Evolutionary conservation across 805 yeast genomes (phyloP).

Genomic region (Candida fluviatilis): DNA sequence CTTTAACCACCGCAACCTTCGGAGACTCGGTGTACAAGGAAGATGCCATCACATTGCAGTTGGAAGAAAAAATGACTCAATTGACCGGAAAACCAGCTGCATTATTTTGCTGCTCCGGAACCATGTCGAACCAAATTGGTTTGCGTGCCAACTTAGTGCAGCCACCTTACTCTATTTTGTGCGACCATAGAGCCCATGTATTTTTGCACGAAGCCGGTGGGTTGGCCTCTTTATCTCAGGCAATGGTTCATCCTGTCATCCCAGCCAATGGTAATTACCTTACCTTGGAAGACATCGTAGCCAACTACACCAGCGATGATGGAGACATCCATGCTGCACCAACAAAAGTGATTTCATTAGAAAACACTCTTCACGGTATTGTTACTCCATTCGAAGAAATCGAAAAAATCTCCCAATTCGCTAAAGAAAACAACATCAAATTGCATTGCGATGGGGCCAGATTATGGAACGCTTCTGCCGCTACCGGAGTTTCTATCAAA

Average conservation of each 20-base stretch:
- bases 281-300: slow-evolving; percentile 74
- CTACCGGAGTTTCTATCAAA: slow-evolving; percentile 59
- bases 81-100: slow-evolving; percentile 80
- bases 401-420: slow-evolving; percentile 64
- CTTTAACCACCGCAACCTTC: slow-evolving; percentile 50
- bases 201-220: slow-evolving; percentile 89
- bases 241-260: slow-evolving; percentile 80
- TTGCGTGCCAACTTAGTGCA: slow-evolving; percentile 68
- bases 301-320: slow-evolving; percentile 61
- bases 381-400: slow-evolving; percentile 79
- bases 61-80: slow-evolving; percentile 62
- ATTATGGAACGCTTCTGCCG: slow-evolving; percentile 84
- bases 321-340: slow-evolving; percentile 89
- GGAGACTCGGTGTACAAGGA: slow-evolving; percentile 93
- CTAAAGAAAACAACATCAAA: slow-evolving; percentile 51
- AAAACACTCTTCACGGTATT: slow-evolving; percentile 84
- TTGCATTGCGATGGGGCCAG: slow-evolving; percentile 96
- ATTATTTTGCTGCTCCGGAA: slow-evolving; percentile 82
- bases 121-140: slow-evolving; percentile 85
- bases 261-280: slow-evolving; percentile 75
- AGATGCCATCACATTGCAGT: slow-evolving; percentile 61
- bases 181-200: slow-evolving; percentile 85
- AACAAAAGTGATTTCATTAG: slow-evolving; percentile 77
- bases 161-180: slow-evolving; percentile 82
- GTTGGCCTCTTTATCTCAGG: slow-evolving; percentile 80